A percentile compares a stretch with the other conserved stretches of the same genome.
Conservation (phyloP, 2,329 filamentous ascomycete species). For the Talaromyces marneffei region DNA sequence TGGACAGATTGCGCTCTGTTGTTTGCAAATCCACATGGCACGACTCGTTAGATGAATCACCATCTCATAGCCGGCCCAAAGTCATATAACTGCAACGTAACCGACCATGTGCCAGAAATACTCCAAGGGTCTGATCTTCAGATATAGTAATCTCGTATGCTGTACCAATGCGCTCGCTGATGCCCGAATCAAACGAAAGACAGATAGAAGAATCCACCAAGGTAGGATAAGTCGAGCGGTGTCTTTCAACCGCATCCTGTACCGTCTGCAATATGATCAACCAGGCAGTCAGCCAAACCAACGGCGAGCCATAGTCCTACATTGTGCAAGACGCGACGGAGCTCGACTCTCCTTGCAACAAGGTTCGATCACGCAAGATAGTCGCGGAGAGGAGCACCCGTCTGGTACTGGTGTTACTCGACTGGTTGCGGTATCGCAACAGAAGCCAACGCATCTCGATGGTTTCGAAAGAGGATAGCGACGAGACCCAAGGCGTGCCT, state of each 20-base stretch:
- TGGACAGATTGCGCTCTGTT: not conserved
- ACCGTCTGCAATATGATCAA: slow-evolving; percentile 27
- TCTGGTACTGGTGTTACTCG: slow-evolving; percentile 27
- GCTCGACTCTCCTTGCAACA: slow-evolving; percentile 50
- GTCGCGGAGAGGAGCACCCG: slow-evolving; percentile 30
- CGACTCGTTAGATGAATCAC: slow-evolving; percentile 7
- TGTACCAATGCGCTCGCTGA: slow-evolving; percentile 51
- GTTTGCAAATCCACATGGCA: not conserved
- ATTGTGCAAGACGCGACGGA: slow-evolving; percentile 49
- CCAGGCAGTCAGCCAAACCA: slow-evolving; percentile 51
- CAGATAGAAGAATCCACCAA: slow-evolving; percentile 24
- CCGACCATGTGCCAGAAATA: not conserved
- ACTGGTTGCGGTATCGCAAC: slow-evolving; percentile 24
- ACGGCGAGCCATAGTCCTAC: slow-evolving; percentile 29
- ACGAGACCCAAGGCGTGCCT: slow-evolving; percentile 67
- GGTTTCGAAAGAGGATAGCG: slow-evolving; percentile 51
- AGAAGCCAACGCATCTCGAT: slow-evolving; percentile 34
- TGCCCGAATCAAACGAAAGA: slow-evolving; percentile 27
- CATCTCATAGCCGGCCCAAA: not conserved
- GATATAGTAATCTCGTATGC: not conserved
- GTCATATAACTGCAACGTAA: not conserved
- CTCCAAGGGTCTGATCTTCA: not conserved
- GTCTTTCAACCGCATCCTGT: slow-evolving; percentile 24
- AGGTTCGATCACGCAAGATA: slow-evolving; percentile 23
- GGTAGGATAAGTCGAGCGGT: slow-evolving; percentile 20